Base-by-base conservation (phyloP, 768 basidiomycete species). In the Leccinellum rugosiceps region DNA sequence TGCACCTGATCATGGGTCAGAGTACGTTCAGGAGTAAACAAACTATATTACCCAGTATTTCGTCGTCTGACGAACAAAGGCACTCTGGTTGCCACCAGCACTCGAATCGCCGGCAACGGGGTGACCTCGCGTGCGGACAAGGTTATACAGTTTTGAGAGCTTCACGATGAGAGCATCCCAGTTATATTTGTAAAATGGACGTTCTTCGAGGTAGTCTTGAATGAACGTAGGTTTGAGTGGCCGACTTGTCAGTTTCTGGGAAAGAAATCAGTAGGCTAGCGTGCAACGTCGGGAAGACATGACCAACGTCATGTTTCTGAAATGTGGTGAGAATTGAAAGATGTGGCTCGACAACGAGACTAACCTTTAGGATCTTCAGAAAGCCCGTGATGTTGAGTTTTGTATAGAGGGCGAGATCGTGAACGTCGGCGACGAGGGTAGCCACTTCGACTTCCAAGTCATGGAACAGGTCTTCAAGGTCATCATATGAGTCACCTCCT, bases 361-460 rank as follows among this genome's bases (percentile, higher is more conserved):
- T 48, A 58, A 88, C 90, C 82, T 98, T 98, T 59, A 98, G 78
- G 59, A 98, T 98, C 76, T 99, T 99, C 81, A 98, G 90, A 72
- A 99, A 99, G 10, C 97, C 97, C 1, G 97, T 98, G 67, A 98
- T 94, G 71, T 98, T 98, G 54, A 98, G 83, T 71, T 98, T 98
- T 3, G 96, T 95, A 70, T 95, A 90, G 30, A 98, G 77, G 1
- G 94, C 94, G 41, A 95, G 80, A 71, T 94, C 92, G 63, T 94
- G 92, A 11, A 92, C 90, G 62, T 92, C 90, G 1, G 96, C 96
- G 17, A 99, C 96, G 45, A 99, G 83, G 43, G 84, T 90, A 1
- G 95, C 96, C 19, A 98, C 92, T 68, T 95, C 93, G 68, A 97
- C 95, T 74, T 98, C 94, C 19, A 98, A 77, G 15, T 80, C 81